Percentiles rank a stretch among this genome's conserved stretches.
These are phyloP conservation scores for Botrytis paeoniae DNA, from an alignment of 2,329 filamentous ascomycete species.

Conservation along the genomic window DNA sequence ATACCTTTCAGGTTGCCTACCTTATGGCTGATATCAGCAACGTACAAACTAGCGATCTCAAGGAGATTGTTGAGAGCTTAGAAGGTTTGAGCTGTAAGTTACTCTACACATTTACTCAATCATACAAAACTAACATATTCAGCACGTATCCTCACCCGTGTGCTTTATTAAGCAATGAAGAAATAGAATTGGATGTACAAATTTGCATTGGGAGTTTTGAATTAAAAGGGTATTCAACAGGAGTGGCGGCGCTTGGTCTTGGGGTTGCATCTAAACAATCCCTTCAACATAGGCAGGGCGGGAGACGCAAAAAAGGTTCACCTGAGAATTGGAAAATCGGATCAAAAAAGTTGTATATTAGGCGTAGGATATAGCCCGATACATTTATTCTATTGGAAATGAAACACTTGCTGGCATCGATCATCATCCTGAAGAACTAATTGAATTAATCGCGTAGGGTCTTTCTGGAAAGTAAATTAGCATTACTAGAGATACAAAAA, in stretches of 20 bases:
- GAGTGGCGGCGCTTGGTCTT: slow-evolving; percentile 27
- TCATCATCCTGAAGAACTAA: not conserved
- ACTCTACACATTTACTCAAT: not conserved
- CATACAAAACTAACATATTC: slow-evolving; percentile 14
- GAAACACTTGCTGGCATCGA: not conserved
- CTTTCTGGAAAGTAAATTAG: not conserved
- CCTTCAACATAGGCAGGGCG: slow-evolving; percentile 29
- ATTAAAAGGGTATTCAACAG: slow-evolving; percentile 30
- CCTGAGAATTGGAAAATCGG: not conserved
- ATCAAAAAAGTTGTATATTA: slow-evolving; percentile 11
- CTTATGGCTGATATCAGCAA: slow-evolving; percentile 96
- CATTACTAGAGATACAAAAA: not conserved
- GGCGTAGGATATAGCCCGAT: slow-evolving; percentile 6
- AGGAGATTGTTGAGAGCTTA: slow-evolving; percentile 77
- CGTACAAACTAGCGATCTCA: slow-evolving; percentile 77
- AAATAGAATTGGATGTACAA: slow-evolving; percentile 13
- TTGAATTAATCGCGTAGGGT: not conserved
- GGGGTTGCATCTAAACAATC: slow-evolving; percentile 22
- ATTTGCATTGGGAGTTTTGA: slow-evolving; percentile 13
- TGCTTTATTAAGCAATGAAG: slow-evolving; percentile 37
- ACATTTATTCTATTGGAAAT: not conserved
- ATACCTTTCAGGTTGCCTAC: slow-evolving; percentile 67
- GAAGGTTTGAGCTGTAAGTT: slow-evolving; percentile 74
- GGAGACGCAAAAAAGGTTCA: slow-evolving; percentile 6
- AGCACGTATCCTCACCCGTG: slow-evolving; percentile 41